These are phyloP conservation scores for Crithidia fasciculata DNA, from an alignment of 208 protist species.

Conservation along the genomic window DNA sequence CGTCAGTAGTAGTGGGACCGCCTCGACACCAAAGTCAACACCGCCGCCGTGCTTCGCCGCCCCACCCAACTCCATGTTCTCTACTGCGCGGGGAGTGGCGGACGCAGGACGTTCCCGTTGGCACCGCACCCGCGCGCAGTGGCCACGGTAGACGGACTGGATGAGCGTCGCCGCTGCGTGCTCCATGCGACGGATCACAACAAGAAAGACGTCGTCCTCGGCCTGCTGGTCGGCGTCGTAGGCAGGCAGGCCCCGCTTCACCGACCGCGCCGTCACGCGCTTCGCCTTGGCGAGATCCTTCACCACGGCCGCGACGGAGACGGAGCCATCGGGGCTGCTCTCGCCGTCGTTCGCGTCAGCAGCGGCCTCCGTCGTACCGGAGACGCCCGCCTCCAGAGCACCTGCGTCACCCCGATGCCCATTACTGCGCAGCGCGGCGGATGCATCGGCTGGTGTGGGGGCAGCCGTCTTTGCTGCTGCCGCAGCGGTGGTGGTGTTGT, in stretches of 20 bases:
- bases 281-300: slow-evolving; percentile 7
- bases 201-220: slow-evolving; percentile 78
- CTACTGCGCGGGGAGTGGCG: not conserved
- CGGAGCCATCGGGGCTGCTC: not conserved
- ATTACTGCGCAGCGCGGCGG: too few species aligned
- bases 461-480: not conserved
- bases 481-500: not conserved
- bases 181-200: slow-evolving; percentile 49
- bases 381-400: not conserved
- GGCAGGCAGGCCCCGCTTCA: slow-evolving; percentile 16
- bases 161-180: slow-evolving; percentile 63
- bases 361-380: too few species aligned
- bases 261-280: slow-evolving; percentile 18
- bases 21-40: not conserved
- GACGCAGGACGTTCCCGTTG: slow-evolving; percentile 30
- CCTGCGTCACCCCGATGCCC: too few species aligned
- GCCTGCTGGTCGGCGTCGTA: slow-evolving; percentile 46
- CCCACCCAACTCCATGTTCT: too few species aligned
- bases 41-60: too few species aligned
- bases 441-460: not conserved
- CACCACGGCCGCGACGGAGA: not conserved
- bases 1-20: slow-evolving; percentile 8
- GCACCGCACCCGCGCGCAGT: slow-evolving; percentile 16
- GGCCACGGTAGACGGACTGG: slow-evolving; percentile 68
- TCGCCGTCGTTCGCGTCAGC: not conserved